phyloP scores from a whole-genome alignment of 2,329 filamentous ascomycete genomes.

The Verticillium alfalfae region DNA sequence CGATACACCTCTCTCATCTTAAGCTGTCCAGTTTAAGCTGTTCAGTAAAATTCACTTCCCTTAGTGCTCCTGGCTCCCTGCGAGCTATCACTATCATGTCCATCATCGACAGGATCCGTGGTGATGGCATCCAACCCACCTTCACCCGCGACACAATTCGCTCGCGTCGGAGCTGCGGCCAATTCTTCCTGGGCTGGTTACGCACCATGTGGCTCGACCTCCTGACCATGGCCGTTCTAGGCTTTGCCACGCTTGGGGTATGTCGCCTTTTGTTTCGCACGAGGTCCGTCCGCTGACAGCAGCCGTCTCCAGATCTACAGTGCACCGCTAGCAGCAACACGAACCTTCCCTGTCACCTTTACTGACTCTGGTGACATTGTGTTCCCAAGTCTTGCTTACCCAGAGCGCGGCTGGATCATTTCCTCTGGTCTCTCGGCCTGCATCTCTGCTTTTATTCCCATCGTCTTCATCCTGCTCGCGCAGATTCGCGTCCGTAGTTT shows the following conservation, averaged over 20 bases:
- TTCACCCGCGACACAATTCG: slow-evolving; percentile 6
- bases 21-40: no score
- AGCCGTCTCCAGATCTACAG: slow-evolving; percentile 40
- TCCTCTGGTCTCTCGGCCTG: slow-evolving; percentile 54
- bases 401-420: slow-evolving; percentile 56
- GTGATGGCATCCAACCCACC: not conserved
- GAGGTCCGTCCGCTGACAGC: rapidly evolving
- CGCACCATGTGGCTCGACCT: slow-evolving; percentile 54
- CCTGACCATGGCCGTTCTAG: slow-evolving; percentile 51
- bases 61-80: not conserved
- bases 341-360: slow-evolving; percentile 59
- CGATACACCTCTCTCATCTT: not conserved
- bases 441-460: slow-evolving; percentile 51
- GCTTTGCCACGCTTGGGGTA: slow-evolving; percentile 26
- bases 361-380: slow-evolving; percentile 53
- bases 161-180: not conserved
- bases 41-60: not conserved
- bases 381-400: slow-evolving; percentile 60
- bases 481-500: slow-evolving; percentile 52
- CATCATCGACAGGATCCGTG: not conserved
- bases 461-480: slow-evolving; percentile 48
- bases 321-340: slow-evolving; percentile 46
- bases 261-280: slow-evolving; percentile 20
- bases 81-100: not conserved
- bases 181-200: slow-evolving; percentile 36